Base-by-base conservation (phyloP, 176 grass and related monocot species). In the Bothriochloa decipiens region DNA sequence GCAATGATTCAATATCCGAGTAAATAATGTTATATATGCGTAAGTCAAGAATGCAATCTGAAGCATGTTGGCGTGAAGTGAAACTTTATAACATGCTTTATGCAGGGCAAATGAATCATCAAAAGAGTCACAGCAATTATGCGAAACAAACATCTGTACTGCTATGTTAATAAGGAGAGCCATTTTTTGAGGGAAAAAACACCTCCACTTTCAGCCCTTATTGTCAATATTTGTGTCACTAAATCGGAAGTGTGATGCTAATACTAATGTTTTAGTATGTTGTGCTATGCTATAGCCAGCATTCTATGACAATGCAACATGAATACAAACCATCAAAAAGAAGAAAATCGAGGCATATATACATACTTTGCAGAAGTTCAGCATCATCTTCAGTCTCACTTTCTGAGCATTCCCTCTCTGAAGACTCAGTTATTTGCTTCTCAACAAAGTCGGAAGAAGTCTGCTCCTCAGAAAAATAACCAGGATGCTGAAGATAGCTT, bases 301-400 rank as follows among this genome's bases (percentile, higher is more conserved):
- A 83, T 65, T 70, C 12, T 83, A 50, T 65, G 15, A 39, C 26
- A 82, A 65, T 72, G 55, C 72, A 86, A 77, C 63, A 69, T 65
- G 35, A 77, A 77, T 76, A 53, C 17, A 79, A 79, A 83, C 67
- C n/a, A 86, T 63, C 11, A 6, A 26, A 86, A 86, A 77, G 36
- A 33, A 45, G 83, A 35, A 83, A 78, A 79, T 29, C 15, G 17
- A 86, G 57, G 53, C 33, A 14, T 57, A 28, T 16, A 81, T 66
- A 77, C 82, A 81, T 93, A 99, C 96, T 90, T 94, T 25, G 72
- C 61, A 92, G 61, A 88, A 92, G 57, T 61, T 92, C 90, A 70
- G 77, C 74, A 40, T 97, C 91, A 43, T 93, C 88, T 73, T 99
- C 93, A 3, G 86, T 96, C 68, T 92, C 96, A 69, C 84, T 91